Conservation (phyloP, 208 protist genomes). For the Leishmania tropica region DNA sequence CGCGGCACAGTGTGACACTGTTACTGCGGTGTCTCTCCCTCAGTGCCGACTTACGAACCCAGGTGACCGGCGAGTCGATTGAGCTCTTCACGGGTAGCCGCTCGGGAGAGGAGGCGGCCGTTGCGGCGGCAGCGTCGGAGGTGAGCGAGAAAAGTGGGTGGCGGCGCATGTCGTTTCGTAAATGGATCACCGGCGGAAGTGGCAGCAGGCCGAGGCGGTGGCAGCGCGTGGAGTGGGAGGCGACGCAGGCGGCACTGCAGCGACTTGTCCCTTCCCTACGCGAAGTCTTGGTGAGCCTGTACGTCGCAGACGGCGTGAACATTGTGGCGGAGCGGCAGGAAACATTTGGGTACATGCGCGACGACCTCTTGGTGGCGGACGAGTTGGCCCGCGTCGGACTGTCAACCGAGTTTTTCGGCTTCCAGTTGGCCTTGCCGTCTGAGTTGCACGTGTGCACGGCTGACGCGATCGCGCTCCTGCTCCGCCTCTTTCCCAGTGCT, state of each 20-base stretch:
- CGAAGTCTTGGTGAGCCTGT: slow-evolving; percentile 28
- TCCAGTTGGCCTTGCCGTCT: slow-evolving; percentile 33
- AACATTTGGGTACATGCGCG: slow-evolving; percentile 27
- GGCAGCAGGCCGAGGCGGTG: slow-evolving; percentile 11
- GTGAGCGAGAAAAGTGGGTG: slow-evolving; percentile 7
- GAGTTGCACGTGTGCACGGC: slow-evolving; percentile 39
- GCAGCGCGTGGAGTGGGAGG: slow-evolving; percentile 32
- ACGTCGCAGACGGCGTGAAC: slow-evolving; percentile 19
- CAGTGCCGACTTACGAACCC: slow-evolving; percentile 38
- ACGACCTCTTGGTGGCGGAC: slow-evolving; percentile 35
- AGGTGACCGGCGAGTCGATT: slow-evolving; percentile 24
- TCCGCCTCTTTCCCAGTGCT: slow-evolving; percentile 15
- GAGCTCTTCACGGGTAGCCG: neutral
- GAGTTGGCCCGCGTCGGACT: slow-evolving; percentile 32
- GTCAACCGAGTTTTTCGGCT: slow-evolving; percentile 32
- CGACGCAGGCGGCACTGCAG: slow-evolving; percentile 23
- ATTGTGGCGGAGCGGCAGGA: slow-evolving; percentile 36
- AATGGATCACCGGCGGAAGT: slow-evolving; percentile 14
- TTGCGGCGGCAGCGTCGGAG: neutral
- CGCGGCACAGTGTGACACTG: slow-evolving; percentile 67
- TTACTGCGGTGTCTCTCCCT: slow-evolving; percentile 67
- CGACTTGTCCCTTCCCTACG: slow-evolving; percentile 28
- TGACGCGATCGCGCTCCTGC: slow-evolving; percentile 35
- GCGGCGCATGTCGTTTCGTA: slow-evolving; percentile 17
- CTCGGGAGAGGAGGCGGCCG: neutral